Percentiles rank a stretch among this genome's conserved stretches.
These are phyloP conservation scores for Diaporthe australafricana DNA, from an alignment of 2,329 filamentous ascomycete genomes.

Conservation along the genomic window DNA sequence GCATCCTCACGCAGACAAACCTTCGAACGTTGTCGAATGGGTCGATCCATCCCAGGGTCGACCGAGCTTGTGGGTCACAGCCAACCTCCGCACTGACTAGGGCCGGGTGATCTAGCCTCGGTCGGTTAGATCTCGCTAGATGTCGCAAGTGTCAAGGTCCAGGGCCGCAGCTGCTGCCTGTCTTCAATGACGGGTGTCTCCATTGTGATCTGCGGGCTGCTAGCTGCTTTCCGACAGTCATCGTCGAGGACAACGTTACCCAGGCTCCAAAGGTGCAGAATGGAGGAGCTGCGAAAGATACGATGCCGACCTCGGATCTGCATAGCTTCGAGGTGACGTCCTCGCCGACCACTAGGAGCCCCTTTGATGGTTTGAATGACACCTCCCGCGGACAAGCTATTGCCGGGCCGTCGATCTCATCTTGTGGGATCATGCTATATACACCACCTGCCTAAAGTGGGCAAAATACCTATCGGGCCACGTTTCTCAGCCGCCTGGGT, in stretches of 20 bases:
- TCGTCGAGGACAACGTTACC: background rate
- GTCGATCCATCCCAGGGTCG: background rate
- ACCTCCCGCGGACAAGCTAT: background rate
- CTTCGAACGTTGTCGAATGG: background rate
- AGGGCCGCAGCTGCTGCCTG: constrained; percentile 1
- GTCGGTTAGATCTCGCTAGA: background rate
- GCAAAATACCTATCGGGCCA: background rate
- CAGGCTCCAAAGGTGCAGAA: background rate
- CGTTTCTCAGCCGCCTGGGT: constrained; percentile 6
- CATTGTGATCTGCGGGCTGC: constrained; percentile 14
- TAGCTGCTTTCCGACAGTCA: background rate
- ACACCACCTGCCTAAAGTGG: constrained; percentile 3
- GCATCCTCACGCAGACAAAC: no score
- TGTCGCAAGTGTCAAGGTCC: background rate
- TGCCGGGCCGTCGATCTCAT: constrained; percentile 14
- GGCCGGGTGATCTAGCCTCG: constrained; percentile 9
- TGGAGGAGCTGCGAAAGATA: background rate
- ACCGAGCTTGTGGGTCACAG: background rate
- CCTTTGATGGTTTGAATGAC: background rate
- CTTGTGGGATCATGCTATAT: background rate
- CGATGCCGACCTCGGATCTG: background rate
- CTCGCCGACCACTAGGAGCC: background rate
- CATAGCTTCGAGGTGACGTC: background rate
- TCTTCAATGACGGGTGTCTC: constrained; percentile 5
- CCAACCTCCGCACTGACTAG: constrained; percentile 1